Evolutionary conservation across 768 basidiomycete genomes (phyloP), one percentile per base, ranked within the genome.

Genomic region (Pleurotus ostreatus): DNA sequence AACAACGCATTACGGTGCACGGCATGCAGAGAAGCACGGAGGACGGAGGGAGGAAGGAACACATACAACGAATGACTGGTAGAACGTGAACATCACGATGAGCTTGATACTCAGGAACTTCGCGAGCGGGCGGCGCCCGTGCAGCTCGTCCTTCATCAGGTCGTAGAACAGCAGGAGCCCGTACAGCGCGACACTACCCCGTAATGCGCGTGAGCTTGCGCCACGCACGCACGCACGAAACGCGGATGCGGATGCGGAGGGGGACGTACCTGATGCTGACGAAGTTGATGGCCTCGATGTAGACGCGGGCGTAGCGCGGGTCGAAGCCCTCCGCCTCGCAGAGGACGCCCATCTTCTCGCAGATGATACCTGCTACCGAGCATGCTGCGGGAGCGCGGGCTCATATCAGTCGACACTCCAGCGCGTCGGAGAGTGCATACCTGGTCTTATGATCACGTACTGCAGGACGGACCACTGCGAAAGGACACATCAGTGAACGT

Each of bases 31-130:
- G 2, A 57, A 38, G 41, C 4, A 15, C 39, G 22, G 26, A 18
- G 43, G 52, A 16, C 9, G 23, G 15, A 46, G 12, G 11, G 48
- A 9, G 4, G 15, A 18, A 18, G n/a, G 3, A 51, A 2, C 20
- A 72, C 85, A 49, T 63, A 88, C 85, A 49, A 91, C 69, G 62
- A 92, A 88, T 1, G 80, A 76, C 64, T 94, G 94, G 68, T 94
- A 95, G 69, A 91, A 94, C 0, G 92, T 93, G 68, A 89, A 84
- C 82, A 92, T 85, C 43, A 93, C 88, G 48, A 92, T 88, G 37
- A 90, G 71, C 69, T 95, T 95, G 74, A 96, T 94, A 2, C 83
- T 73, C 58, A 94, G 66, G 68, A 96, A 96, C 74, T 95, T 95
- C 22, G 86, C 82, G 26, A 94, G 73, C 20, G 93, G 94, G 20